Conservation (phyloP, 805 yeast genomes). For the Nakazawaea sp. region DNA sequence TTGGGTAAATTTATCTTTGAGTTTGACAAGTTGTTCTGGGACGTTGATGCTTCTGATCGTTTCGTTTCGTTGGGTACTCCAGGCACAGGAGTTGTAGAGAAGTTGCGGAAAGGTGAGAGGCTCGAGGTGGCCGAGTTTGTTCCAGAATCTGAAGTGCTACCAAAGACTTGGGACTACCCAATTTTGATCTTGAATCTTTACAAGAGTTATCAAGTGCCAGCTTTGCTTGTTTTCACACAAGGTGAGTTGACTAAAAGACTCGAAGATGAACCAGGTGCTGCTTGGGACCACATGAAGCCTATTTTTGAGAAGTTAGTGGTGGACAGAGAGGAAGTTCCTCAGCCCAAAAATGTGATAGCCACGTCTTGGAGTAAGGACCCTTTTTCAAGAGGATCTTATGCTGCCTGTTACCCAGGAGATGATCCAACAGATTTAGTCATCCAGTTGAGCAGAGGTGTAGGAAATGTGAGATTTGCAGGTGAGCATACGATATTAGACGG, state of each 20-base stretch:
- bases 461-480: conserved; percentile 75
- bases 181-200: conserved; percentile 53
- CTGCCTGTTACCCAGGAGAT: conserved; percentile 62
- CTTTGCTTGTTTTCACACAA: conserved; percentile 62
- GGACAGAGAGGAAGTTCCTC: conserved; percentile 19
- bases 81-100: conserved; percentile 14
- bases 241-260: conserved; percentile 63
- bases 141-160: conserved; percentile 14
- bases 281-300: conserved; percentile 57
- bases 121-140: background rate
- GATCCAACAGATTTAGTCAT: conserved; percentile 59
- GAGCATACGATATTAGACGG: conserved; percentile 86
- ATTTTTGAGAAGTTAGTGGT: conserved; percentile 27
- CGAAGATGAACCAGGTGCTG: conserved; percentile 40
- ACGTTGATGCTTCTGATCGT: conserved; percentile 37
- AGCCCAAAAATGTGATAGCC: conserved; percentile 35
- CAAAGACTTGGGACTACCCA: conserved; percentile 53
- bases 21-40: conserved; percentile 60
- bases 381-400: conserved; percentile 74
- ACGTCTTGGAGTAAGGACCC: conserved; percentile 81
- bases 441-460: conserved; percentile 55
- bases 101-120: conserved; percentile 8
- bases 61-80: conserved; percentile 37
- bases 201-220: conserved; percentile 39
- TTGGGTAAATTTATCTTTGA: conserved; percentile 71